Evolutionary conservation across 2,329 filamentous ascomycete genomes (phyloP), one percentile per base, ranked within the genome.

Genomic region (Neophaeococcomyces mojaviensis): DNA sequence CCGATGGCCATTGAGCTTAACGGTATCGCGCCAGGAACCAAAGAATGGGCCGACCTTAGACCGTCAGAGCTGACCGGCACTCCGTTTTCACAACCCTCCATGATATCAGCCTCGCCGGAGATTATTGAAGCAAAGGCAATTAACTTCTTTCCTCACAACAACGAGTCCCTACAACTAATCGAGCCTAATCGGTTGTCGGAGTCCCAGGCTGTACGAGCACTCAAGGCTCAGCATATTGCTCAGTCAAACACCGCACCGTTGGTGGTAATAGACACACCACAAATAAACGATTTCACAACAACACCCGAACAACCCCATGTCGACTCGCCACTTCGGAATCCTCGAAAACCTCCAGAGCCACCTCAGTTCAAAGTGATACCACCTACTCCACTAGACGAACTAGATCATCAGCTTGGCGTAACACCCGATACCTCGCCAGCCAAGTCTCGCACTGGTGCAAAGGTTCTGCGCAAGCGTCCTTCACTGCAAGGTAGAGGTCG

Each of bases 151-250:
- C 72, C 78, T 2, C 79, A 82, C 61, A 78, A 79, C 60, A 83
- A 82, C 52, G 66, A 77, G 35, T 81, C 77, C 5, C 62, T 82
- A 4, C 64, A 82, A n/a, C 62, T 82, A n/a, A 74, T 83, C n/a
- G 74, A 82, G 54, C 73, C 77, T 45, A 58, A 61, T 37, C 42
- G 52, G 13, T 58, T 61, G 20, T 46, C 55, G 8, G 59, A 62
- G 33, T 59, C 62, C 8, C 59, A 48, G 13, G 58, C 56, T 19
- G 58, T 64, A n/a, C 60, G 56, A 35, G 54, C 53, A 12, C 50
- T 61, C 20, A 60, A 57, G 31, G 55, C 52, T 55, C 50, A 36
- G 62, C 61, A 44, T 9, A 43, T 6, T 34, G n/a, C 36, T 4
- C n/a, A 24, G 3, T 33, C 43, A 20, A 4, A 33, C 6, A 22